phyloP scores from a whole-genome alignment of 2,329 filamentous ascomycete genomes.

The Lachnellula hyalina region DNA sequence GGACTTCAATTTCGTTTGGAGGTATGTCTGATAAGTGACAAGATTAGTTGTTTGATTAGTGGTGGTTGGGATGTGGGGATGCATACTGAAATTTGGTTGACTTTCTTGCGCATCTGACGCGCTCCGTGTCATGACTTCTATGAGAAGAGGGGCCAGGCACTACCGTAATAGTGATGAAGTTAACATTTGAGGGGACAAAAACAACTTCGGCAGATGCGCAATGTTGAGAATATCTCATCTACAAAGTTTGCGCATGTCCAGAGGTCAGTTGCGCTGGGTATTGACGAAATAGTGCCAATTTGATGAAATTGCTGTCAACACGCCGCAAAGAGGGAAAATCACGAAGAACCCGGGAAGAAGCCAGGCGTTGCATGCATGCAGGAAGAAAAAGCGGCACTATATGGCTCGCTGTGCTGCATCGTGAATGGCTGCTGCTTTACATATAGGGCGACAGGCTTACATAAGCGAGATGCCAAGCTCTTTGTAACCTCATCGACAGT shows the following conservation, averaged over 20 bases:
- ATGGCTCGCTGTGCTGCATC: no score
- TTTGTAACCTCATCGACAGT: background rate
- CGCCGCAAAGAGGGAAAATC: conserved; percentile 30
- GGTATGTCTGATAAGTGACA: conserved; percentile 18
- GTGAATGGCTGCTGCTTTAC: no score
- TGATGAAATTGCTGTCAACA: conserved; percentile 40
- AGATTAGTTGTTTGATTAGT: conserved; percentile 10
- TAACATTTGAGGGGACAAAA: conserved; percentile 54
- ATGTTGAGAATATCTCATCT: conserved; percentile 42
- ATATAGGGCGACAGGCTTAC: no score
- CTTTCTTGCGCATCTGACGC: conserved; percentile 30
- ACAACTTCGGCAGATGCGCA: conserved; percentile 46
- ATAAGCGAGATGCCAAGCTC: no score
- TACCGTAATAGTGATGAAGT: conserved; percentile 49
- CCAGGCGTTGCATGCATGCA: background rate
- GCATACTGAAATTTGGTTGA: conserved; percentile 27
- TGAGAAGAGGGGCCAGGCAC: conserved; percentile 25
- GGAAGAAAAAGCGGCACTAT: no score
- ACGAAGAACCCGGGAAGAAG: background rate
- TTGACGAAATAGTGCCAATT: conserved; percentile 32
- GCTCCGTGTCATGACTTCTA: conserved; percentile 32
- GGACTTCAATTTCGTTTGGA: conserved; percentile 20
- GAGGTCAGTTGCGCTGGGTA: conserved; percentile 38
- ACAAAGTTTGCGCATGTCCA: conserved; percentile 52
- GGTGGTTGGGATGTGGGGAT: conserved; percentile 1